Conservation (phyloP, 2,329 filamentous ascomycete genomes). For the Cadophora malorum region DNA sequence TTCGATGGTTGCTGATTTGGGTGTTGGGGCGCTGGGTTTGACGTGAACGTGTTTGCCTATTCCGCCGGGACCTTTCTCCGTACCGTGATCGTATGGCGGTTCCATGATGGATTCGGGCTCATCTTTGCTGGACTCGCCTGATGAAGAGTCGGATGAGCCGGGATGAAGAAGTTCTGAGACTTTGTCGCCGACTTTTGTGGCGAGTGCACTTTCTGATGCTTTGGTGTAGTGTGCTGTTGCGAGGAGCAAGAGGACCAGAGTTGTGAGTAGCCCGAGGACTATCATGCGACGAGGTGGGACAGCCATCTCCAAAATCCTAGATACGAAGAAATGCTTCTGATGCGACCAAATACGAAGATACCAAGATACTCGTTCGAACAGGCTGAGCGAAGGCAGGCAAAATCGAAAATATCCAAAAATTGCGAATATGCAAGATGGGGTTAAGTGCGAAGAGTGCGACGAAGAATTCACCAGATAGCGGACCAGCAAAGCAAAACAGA, state of each 20-base stretch:
- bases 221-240: not conserved
- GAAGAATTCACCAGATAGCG: not conserved
- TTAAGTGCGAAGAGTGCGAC: conserved; percentile 1
- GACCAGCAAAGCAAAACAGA: not conserved
- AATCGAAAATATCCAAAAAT: not conserved
- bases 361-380: not conserved
- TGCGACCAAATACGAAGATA: not conserved
- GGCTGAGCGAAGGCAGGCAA: not conserved
- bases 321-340: too few species aligned
- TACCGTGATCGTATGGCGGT: conserved; percentile 2
- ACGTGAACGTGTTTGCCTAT: conserved; percentile 23
- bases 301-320: not conserved
- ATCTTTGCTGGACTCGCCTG: not conserved
- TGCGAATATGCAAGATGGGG: not conserved
- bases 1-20: conserved; percentile 10
- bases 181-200: conserved; percentile 16
- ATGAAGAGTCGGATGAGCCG: not conserved
- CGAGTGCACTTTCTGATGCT: conserved; percentile 13
- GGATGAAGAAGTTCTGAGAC: conserved; percentile 17
- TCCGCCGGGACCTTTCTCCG: conserved; percentile 2
- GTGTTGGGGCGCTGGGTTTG: conserved; percentile 12
- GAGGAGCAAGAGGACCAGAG: conserved; percentile 5
- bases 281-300: conserved; percentile 12
- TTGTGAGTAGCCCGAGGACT: conserved; percentile 10
- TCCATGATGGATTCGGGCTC: conserved; percentile 5